These are phyloP conservation scores for Effrenium voratum DNA, from an alignment of 73 alveolate genomes.

Conservation along the genomic window DNA sequence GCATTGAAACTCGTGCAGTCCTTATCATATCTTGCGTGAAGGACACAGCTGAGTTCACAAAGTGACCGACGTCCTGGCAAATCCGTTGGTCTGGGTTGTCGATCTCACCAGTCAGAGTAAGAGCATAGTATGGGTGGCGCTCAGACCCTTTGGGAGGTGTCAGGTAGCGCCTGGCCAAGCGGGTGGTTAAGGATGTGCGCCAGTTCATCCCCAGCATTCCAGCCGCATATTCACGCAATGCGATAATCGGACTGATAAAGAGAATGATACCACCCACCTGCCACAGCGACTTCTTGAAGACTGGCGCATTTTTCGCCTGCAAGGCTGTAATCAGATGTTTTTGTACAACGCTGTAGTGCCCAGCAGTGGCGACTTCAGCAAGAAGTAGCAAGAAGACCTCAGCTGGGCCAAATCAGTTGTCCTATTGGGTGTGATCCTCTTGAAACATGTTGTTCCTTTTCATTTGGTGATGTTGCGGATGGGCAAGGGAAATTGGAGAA, in stretches of 20 bases:
- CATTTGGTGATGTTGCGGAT: too few species aligned
- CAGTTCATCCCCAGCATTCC: slow-evolving; percentile 44
- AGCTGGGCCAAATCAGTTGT: too few species aligned
- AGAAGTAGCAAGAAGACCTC: slow-evolving; percentile 60
- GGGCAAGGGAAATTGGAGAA: too few species aligned
- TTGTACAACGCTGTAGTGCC: slow-evolving; percentile 80
- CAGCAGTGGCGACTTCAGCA: slow-evolving; percentile 79
- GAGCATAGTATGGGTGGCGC: slow-evolving; percentile 40
- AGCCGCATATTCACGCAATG: slow-evolving; percentile 74
- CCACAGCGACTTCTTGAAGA: slow-evolving; percentile 22
- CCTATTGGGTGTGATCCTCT: too few species aligned
- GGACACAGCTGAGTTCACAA: slow-evolving; percentile 24
- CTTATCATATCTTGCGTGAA: slow-evolving; percentile 52
- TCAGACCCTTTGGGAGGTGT: neutral
- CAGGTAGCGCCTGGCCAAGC: slow-evolving; percentile 18
- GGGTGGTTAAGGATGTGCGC: slow-evolving; percentile 36
- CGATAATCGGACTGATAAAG: slow-evolving; percentile 80
- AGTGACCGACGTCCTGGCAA: neutral
- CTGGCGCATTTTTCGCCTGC: slow-evolving; percentile 20
- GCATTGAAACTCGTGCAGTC: too few species aligned
- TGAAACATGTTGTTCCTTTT: too few species aligned
- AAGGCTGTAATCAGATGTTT: slow-evolving; percentile 38
- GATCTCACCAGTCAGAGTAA: slow-evolving; percentile 64
- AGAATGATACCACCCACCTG: slow-evolving; percentile 49
- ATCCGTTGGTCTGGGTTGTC: slow-evolving; percentile 92